Evolutionary conservation across 768 basidiomycete species (phyloP), one percentile per base, ranked within the genome.

Genomic region (Tulasnella calospora): DNA sequence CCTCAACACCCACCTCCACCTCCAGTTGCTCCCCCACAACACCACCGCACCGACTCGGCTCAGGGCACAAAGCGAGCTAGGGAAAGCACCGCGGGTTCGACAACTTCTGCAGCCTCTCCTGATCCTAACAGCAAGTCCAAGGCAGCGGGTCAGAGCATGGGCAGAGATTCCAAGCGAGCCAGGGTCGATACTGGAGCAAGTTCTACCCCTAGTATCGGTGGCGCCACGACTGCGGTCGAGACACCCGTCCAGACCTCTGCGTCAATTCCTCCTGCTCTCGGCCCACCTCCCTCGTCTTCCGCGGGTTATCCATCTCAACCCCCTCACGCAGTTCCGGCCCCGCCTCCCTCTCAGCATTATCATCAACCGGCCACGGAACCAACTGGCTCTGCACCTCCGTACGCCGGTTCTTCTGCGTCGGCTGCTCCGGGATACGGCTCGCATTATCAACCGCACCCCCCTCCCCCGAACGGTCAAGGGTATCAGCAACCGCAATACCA

Each of bases 161-260:
- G 71, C 21, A 44, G 77, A 30, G 77, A 78, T 78, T 47, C 77
- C 67, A 78, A 78, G 77, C 67, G 77, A 30, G 67, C 69, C 36
- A 30, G 77, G 35, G 71, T 78, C 36, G 71, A 71, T 67, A 71
- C 77, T 17, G 57, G 57, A 40, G 51, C 46, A 33, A 75, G 44
- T 47, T 69, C 57, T 0, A 76, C 77, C 40, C 47, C 78, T 40
- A 67, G 61, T 67, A 67, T 67, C 35, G 78, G 77, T 73, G 70
- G 73, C 30, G 44, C 77, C 44, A 30, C 77, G 27, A 30, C 77
- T 44, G 70, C 77, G 35, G 40, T 55, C 44, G 44, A 74, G 76
- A 67, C 78, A 27, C 72, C 78, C 35, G 41, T 74, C 73, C 47
- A 46, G 61, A 30, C 71, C 71, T 74, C 72, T 46, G 38, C 79